Conservation (phyloP, 441 rosid species). For the Syzygium syzygioides region DNA sequence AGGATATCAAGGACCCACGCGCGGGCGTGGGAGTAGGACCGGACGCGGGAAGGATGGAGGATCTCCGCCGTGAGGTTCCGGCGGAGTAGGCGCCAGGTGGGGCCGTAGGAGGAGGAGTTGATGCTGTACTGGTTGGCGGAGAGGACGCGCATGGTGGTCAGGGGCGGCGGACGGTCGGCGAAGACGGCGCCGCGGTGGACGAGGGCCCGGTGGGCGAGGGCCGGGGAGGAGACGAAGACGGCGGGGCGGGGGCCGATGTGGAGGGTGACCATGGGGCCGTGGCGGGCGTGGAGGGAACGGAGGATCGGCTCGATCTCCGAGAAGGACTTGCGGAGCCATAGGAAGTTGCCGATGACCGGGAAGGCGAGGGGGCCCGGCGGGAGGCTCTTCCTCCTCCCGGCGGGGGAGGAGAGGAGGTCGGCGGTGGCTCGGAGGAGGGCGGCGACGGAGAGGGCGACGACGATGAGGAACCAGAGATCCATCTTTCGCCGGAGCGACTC, state of each 20-base stretch:
- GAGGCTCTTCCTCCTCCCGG: not conserved
- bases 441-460: not conserved
- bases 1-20: not conserved
- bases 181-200: not conserved
- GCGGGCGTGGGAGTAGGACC: not conserved
- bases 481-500: not conserved
- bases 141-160: not conserved
- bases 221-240: not conserved
- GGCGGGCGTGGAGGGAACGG: not conserved
- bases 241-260: not conserved
- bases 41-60: not conserved
- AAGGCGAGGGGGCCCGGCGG: not conserved
- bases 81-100: not conserved
- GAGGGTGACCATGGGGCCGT: not conserved
- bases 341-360: not conserved
- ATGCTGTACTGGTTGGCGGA: not conserved
- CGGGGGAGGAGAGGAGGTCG: not conserved
- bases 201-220: not conserved
- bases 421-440: not conserved
- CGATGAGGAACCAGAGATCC: not conserved
- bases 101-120: not conserved
- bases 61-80: not conserved
- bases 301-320: not conserved
- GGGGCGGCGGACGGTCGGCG: not conserved
- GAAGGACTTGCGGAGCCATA: not conserved